Base-by-base conservation (phyloP, 129 eudicot species). In the Silybum marianum region DNA sequence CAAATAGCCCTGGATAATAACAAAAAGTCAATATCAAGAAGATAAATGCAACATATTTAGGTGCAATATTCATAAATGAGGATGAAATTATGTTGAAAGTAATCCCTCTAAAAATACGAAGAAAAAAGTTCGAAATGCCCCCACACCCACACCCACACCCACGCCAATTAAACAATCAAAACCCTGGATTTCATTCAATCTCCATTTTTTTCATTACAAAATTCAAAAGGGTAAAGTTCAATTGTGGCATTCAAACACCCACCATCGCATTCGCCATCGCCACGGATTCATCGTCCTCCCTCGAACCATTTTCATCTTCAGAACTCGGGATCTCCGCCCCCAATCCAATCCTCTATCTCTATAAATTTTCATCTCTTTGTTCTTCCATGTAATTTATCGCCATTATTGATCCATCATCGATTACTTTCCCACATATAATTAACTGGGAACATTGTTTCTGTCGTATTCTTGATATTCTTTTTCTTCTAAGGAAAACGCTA, bases 271-370 rank as follows among this genome's bases (percentile, higher is more conserved):
- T n/a, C n/a, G n/a, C n/a, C n/a, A 72, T 54, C 69, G 74, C 69
- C 69, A 82, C 85, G 88, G 84, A 77, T 77, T 88, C 88, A 83
- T 84, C 89, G 88, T 74, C 82, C 71, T 3, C 3, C 30, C 2
- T 79, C 83, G 75, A 85, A 68, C 26, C 82, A 82, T 12, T 38
- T 79, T 34, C 78, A 54, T 81, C 75, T 54, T 44, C 21, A 24
- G 6, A 22, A 74, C 84, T 82, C 76, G 87, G 32, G 83, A 46
- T 81, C 85, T 89, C 92, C 92, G 88, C 82, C 92, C 19, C 63
- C 46, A 40, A 40, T 40, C 46, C 2, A n/a, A 8, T 63, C 69
- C 69, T 72, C 40, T 60, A 72, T 46, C 76, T 66, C 40, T 60
- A 51, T 70, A 71, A 72, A 58, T 60, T 78, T 38, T 76, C 14